Conservation (phyloP, 2,329 filamentous ascomycete species). For the Canariomyces notabilis region DNA sequence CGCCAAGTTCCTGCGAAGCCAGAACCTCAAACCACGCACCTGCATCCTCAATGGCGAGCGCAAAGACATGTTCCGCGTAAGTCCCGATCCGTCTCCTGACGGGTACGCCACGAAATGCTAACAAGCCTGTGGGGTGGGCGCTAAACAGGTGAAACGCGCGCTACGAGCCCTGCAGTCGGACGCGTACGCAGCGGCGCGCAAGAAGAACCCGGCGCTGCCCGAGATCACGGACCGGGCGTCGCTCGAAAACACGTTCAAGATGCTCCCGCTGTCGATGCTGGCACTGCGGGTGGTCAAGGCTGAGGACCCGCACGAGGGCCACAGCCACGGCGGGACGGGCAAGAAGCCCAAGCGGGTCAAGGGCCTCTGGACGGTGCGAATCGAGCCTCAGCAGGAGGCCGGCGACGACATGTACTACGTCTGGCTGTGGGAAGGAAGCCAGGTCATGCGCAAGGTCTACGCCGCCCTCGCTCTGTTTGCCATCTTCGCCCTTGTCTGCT, state of each 20-base stretch:
- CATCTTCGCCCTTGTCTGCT: slow-evolving; percentile 87
- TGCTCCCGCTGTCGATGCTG: slow-evolving; percentile 89
- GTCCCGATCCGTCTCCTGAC: neutral
- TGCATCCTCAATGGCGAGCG: slow-evolving; percentile 93
- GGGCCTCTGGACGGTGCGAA: slow-evolving; percentile 91
- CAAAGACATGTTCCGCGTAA: slow-evolving; percentile 90
- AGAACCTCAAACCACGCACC: slow-evolving; percentile 83
- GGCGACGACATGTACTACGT: slow-evolving; percentile 87
- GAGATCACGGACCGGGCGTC: slow-evolving; percentile 82
- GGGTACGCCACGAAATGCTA: slow-evolving; percentile 10
- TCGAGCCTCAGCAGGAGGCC: slow-evolving; percentile 93
- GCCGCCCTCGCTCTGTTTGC: slow-evolving; percentile 74
- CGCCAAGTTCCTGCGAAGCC: slow-evolving; percentile 77
- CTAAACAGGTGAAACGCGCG: slow-evolving; percentile 88
- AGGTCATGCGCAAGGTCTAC: slow-evolving; percentile 91
- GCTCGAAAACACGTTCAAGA: slow-evolving; percentile 90
- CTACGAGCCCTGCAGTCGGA: slow-evolving; percentile 84
- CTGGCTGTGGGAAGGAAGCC: slow-evolving; percentile 92
- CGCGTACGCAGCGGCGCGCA: slow-evolving; percentile 81
- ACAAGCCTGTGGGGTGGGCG: too few species aligned
- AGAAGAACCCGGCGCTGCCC: slow-evolving; percentile 85
- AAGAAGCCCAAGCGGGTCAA: slow-evolving; percentile 84
- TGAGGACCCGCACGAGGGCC: slow-evolving; percentile 70
- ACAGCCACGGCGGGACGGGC: slow-evolving; percentile 55
- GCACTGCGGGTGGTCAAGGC: slow-evolving; percentile 83